These are phyloP conservation scores for Ceriops tagal DNA, from an alignment of 345 rosid species.

Conservation along the genomic window DNA sequence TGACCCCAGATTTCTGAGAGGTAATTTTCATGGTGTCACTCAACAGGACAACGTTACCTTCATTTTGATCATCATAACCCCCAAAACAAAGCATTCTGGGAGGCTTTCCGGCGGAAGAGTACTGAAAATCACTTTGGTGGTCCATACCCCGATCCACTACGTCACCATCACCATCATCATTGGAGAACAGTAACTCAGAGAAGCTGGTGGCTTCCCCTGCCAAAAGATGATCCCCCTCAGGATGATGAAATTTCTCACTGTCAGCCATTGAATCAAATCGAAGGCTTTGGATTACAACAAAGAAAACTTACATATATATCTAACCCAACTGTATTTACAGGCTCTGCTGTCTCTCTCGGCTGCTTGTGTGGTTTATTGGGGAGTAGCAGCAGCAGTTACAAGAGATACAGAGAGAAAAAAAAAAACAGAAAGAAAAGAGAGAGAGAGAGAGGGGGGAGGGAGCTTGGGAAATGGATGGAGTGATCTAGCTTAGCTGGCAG, in stretches of 20 bases:
- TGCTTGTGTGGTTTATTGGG: background rate
- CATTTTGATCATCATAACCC: conserved; percentile 26
- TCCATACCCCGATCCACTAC: conserved; percentile 25
- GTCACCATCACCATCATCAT: conserved; percentile 25
- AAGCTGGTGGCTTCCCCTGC: conserved; percentile 39
- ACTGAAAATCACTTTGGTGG: conserved; percentile 7
- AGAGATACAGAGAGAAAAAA: too few species aligned
- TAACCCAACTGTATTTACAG: background rate
- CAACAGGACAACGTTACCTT: conserved; percentile 22
- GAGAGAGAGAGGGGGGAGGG: background rate
- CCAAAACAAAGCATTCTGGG: conserved; percentile 84
- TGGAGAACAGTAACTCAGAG: conserved; percentile 59
- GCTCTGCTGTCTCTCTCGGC: background rate
- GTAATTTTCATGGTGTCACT: conserved; percentile 19
- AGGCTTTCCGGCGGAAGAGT: conserved; percentile 28
- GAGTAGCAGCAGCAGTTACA: background rate
- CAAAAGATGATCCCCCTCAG: conserved; percentile 27
- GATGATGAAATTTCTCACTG: conserved; percentile 21
- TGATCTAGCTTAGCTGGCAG: background rate
- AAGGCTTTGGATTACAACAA: background rate
- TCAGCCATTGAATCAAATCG: conserved; percentile 39
- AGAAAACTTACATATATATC: background rate
- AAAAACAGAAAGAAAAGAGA: conserved; percentile 15
- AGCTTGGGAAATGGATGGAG: background rate
- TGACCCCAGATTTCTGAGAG: conserved; percentile 34